Evolutionary conservation across 208 protist species (phyloP).

Genomic region (Leishmania guyanensis): DNA sequence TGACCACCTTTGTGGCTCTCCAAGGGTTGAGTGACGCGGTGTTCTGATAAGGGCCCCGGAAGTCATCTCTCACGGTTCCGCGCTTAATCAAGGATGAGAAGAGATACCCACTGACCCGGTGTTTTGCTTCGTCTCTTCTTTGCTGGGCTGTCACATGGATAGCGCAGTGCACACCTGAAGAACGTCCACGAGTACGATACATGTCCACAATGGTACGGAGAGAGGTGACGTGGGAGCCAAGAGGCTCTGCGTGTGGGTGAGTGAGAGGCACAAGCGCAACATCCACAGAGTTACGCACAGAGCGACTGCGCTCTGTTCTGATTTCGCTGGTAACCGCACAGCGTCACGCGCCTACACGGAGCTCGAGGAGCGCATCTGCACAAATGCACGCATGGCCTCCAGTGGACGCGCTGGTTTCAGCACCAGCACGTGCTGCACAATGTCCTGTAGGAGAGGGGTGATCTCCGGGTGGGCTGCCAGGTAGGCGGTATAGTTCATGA

Average conservation of each 20-base stretch:
- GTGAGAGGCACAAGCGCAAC: background rate
- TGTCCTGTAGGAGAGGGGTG: conserved; percentile 58
- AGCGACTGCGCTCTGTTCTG: background rate
- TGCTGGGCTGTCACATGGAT: background rate
- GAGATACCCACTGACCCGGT: background rate
- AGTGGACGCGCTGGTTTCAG: conserved; percentile 68
- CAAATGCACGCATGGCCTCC: conserved; percentile 57
- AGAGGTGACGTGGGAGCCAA: background rate
- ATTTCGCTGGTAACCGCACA: background rate
- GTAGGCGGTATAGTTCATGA: conserved; percentile 44
- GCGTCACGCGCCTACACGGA: background rate
- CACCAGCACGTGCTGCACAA: conserved; percentile 68
- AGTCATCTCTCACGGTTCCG: background rate
- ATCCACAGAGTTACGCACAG: background rate
- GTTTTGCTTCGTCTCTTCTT: background rate
- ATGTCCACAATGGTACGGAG: background rate
- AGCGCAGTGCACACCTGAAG: background rate
- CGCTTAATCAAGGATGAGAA: background rate
- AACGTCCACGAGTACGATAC: background rate
- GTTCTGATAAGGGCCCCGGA: background rate
- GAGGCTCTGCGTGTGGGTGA: background rate
- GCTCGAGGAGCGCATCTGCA: conserved; percentile 34
- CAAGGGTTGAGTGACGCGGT: background rate
- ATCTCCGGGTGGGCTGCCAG: conserved; percentile 69
- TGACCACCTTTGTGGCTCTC: background rate